Evolutionary conservation across 192 early-diverging fungal genomes (phyloP).

Genomic region (Oehlia diaphana): DNA sequence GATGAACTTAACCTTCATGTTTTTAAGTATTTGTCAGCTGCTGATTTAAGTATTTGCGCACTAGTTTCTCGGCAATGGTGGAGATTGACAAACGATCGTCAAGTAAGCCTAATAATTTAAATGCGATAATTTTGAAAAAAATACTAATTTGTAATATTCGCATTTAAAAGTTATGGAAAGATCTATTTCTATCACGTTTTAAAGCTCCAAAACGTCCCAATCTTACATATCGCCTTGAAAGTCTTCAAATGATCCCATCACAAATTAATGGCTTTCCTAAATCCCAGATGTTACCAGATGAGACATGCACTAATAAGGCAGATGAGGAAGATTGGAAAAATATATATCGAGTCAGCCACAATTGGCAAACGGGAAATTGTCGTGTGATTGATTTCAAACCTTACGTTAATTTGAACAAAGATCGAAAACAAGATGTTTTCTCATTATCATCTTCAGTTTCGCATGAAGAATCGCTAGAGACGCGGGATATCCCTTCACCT

Average conservation of each 20-base stretch:
- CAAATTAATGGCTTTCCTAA: background rate
- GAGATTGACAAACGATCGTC: conserved; percentile 45
- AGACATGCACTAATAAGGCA: background rate
- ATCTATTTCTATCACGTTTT: conserved; percentile 44
- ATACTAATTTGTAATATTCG: background rate
- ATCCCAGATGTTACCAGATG: background rate
- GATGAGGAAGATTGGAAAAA: conserved; percentile 38
- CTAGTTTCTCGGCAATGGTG: conserved; percentile 41
- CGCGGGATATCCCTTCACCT: background rate
- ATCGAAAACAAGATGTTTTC: background rate
- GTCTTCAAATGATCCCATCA: conserved; percentile 10
- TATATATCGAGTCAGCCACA: conserved; percentile 50
- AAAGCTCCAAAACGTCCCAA: conserved; percentile 24
- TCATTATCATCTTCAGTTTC: background rate
- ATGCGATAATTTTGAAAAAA: background rate
- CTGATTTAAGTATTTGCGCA: conserved; percentile 40
- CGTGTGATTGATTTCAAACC: conserved; percentile 20
- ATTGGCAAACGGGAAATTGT: conserved; percentile 51
- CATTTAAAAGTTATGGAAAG: conserved; percentile 47
- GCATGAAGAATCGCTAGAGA: background rate
- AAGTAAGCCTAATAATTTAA: conserved; percentile 29
- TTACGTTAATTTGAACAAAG: background rate
- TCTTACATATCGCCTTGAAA: background rate
- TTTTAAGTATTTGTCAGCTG: conserved; percentile 40
- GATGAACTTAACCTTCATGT: conserved; percentile 49